Conservation (phyloP, 768 basidiomycete species). For the Psilocybe tampanensis region DNA sequence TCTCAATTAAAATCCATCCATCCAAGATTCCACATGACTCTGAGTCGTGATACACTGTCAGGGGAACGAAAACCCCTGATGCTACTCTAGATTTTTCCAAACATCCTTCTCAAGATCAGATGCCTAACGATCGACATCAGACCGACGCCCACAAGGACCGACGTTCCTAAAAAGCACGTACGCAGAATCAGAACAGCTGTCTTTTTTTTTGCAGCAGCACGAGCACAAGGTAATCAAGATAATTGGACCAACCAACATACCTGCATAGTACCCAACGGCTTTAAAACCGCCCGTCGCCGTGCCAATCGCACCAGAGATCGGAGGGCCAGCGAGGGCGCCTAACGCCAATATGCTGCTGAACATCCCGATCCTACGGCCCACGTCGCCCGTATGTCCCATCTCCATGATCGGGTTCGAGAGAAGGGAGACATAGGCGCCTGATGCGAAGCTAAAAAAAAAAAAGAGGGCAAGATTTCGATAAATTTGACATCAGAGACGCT, state of each 20-base stretch:
- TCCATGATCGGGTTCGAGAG: conserved; percentile 58
- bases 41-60: too few relatives aligned
- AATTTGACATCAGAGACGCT: too few relatives aligned
- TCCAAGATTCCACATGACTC: too few relatives aligned
- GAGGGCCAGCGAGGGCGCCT: conserved; percentile 69
- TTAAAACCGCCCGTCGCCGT: conserved; percentile 52
- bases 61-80: neutral
- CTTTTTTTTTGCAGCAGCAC: too few relatives aligned
- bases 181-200: too few relatives aligned
- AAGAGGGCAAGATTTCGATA: too few relatives aligned
- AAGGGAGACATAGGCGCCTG: conserved; percentile 63
- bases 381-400: conserved; percentile 60
- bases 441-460: conserved; percentile 45
- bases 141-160: conserved; percentile 27
- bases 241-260: conserved; percentile 24
- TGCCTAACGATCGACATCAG: conserved; percentile 27
- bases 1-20: too few relatives aligned
- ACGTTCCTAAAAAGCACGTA: conserved; percentile 18
- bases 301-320: conserved; percentile 73
- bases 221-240: too few relatives aligned
- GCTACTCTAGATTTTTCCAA: conserved; percentile 22
- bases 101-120: conserved; percentile 23
- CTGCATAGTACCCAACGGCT: conserved; percentile 58
- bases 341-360: conserved; percentile 60
- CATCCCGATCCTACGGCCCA: conserved; percentile 69